Evolutionary conservation across 179 eudicot genomes (phyloP).

Genomic region (Beta lomatogona): DNA sequence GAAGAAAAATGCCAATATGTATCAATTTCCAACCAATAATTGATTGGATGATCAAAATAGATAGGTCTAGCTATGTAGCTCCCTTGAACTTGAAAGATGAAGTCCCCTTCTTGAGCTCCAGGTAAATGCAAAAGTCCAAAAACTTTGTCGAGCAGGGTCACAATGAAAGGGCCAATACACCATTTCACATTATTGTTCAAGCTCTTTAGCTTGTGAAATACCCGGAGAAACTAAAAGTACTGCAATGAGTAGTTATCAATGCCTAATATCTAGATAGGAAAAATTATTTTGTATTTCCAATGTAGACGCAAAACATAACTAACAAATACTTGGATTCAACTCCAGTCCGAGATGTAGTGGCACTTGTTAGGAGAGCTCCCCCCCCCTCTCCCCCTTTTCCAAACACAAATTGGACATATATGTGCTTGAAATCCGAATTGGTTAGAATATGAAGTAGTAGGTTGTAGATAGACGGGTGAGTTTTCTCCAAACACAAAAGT

Average conservation of each 20-base stretch:
- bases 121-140: slow-evolving; percentile 15
- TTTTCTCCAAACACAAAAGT: no score
- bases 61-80: neutral
- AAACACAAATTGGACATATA: no score
- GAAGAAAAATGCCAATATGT: neutral
- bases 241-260: neutral
- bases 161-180: slow-evolving; percentile 20
- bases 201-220: neutral
- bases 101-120: neutral
- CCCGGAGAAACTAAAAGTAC: neutral
- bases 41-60: neutral
- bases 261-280: neutral
- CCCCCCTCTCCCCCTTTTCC: no score
- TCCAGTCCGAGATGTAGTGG: no score
- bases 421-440: no score
- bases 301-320: no score
- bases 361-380: no score
- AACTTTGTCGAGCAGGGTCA: slow-evolving; percentile 7
- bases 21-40: neutral
- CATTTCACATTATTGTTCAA: neutral
- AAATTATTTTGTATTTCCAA: no score
- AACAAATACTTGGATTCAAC: no score
- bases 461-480: no score
- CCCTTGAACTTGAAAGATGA: neutral
- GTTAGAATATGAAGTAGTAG: no score